Conservation (phyloP, 805 yeast genomes). For the Nematodospora valgi region DNA sequence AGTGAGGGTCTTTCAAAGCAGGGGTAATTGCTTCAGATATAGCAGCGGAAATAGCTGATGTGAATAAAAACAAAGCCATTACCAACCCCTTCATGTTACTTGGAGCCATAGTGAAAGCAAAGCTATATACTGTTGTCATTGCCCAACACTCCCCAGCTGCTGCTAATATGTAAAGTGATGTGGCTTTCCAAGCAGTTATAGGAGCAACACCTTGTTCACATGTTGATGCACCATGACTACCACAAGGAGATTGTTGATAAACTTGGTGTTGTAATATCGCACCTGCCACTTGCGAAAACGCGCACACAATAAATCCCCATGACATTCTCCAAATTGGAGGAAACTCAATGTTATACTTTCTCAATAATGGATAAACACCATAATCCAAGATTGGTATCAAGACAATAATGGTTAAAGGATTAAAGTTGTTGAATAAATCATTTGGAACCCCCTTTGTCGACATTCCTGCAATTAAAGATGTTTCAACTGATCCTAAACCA, state of each 20-base stretch:
- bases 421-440: constrained; percentile 53
- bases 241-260: constrained; percentile 51
- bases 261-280: constrained; percentile 48
- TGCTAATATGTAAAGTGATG: constrained; percentile 32
- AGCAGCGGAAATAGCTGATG: constrained; percentile 48
- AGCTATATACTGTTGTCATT: constrained; percentile 48
- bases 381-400: constrained; percentile 50
- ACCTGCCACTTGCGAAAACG: constrained; percentile 45
- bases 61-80: constrained; percentile 42
- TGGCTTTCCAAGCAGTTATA: constrained; percentile 28
- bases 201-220: constrained; percentile 27
- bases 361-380: constrained; percentile 44
- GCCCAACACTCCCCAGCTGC: constrained; percentile 56
- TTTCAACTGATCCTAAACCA: constrained; percentile 48
- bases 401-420: constrained; percentile 51
- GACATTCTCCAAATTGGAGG: constrained; percentile 44
- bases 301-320: constrained; percentile 47
- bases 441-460: constrained; percentile 51
- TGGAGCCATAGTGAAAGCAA: constrained; percentile 53
- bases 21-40: constrained; percentile 41
- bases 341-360: constrained; percentile 39
- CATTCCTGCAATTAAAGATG: constrained; percentile 55
- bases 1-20: constrained; percentile 38
- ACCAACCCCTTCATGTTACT: constrained; percentile 49
- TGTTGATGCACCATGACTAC: constrained; percentile 36